Conservation (phyloP, 495 filamentous ascomycete genomes). For the Durotheca rogersii region DNA sequence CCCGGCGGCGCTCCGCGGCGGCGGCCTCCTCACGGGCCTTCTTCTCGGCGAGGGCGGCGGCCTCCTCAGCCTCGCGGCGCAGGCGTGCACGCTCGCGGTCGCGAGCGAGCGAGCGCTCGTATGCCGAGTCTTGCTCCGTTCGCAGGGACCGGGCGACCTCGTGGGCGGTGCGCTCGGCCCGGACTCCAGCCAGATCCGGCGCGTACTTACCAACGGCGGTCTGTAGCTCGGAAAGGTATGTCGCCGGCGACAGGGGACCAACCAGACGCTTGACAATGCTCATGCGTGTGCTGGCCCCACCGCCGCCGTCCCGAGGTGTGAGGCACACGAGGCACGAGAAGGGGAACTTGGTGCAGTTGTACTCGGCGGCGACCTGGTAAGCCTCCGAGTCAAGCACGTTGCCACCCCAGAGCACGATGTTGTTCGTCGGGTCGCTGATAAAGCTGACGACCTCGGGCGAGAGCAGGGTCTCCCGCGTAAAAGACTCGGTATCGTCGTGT, state of each 20-base stretch:
- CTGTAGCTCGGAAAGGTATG: constrained; percentile 71
- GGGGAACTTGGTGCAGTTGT: constrained; percentile 86
- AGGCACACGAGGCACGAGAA: constrained; percentile 82
- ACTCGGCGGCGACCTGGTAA: constrained; percentile 81
- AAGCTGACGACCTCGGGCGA: constrained; percentile 70
- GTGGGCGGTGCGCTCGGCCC: constrained; percentile 70
- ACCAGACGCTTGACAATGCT: constrained; percentile 73
- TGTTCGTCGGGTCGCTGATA: constrained; percentile 67
- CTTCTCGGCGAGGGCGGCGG: constrained; percentile 57
- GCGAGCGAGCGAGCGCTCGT: constrained; percentile 83
- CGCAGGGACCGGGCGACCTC: constrained; percentile 74
- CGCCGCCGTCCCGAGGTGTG: constrained; percentile 67
- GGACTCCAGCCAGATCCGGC: constrained; percentile 65
- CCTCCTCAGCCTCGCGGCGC: constrained; percentile 71
- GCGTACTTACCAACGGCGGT: constrained; percentile 67
- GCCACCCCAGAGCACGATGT: constrained; percentile 86
- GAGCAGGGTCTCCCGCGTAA: constrained; percentile 78
- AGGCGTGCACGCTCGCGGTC: constrained; percentile 80
- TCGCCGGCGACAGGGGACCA: constrained; percentile 63
- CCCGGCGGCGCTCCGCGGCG: constrained; percentile 57
- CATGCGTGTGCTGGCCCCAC: constrained; percentile 72
- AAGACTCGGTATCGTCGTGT: constrained; percentile 87
- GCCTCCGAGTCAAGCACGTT: constrained; percentile 89
- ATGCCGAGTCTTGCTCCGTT: constrained; percentile 84
- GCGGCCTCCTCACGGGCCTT: constrained; percentile 60